phyloP scores from a whole-genome alignment of 495 filamentous ascomycete species.

The Neurospora tetraspora region DNA sequence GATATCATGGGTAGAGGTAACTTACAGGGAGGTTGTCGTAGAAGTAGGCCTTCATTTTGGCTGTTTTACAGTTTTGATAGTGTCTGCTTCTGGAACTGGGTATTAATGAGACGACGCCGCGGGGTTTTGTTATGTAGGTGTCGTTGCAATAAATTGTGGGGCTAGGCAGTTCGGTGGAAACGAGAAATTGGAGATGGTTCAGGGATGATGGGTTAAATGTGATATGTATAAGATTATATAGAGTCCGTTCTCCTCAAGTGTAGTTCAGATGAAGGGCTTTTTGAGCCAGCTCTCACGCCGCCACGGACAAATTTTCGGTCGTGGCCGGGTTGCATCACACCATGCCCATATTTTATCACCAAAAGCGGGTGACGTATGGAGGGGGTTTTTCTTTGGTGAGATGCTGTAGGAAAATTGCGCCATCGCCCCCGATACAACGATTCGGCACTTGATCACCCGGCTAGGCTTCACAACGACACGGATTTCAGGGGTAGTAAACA shows the following conservation, averaged over 20 bases:
- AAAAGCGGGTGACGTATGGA: background rate
- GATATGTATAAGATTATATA: background rate
- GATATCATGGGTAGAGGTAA: background rate
- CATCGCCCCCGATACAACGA: conserved; percentile 1
- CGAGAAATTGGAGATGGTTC: background rate
- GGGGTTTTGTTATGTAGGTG: background rate
- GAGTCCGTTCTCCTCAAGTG: background rate
- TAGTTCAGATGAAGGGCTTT: background rate
- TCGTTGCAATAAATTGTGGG: background rate
- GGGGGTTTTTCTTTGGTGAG: background rate
- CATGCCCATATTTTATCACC: background rate
- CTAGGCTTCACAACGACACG: background rate
- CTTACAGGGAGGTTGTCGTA: conserved; percentile 71
- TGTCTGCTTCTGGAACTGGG: background rate
- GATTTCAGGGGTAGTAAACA: background rate
- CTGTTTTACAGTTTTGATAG: background rate
- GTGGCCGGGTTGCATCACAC: background rate
- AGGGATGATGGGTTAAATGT: background rate
- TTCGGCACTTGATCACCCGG: background rate
- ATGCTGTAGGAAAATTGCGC: conserved; percentile 3
- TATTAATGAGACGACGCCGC: background rate
- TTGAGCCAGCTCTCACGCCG: background rate
- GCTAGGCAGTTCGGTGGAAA: background rate
- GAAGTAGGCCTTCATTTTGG: conserved; percentile 70
- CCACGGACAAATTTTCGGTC: background rate